These are phyloP conservation scores for Erythrophleum fordii DNA, from an alignment of 306 rosid species.

Conservation along the genomic window DNA sequence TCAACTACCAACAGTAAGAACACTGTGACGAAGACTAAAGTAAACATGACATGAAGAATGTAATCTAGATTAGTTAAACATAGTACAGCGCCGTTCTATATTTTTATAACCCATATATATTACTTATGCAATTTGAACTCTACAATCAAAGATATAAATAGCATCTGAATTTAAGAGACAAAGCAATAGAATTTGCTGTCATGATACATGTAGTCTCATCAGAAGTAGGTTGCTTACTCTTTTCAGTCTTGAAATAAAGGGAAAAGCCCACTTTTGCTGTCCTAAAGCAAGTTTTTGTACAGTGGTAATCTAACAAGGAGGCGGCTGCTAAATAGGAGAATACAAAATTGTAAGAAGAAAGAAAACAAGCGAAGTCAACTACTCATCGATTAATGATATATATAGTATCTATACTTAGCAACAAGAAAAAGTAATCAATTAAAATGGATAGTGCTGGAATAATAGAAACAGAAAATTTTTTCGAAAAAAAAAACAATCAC, in stretches of 20 bases:
- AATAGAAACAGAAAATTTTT: background rate
- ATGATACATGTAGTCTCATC: background rate
- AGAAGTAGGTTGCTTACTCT: constrained; percentile 9
- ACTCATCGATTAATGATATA: constrained; percentile 20
- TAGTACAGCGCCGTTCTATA: background rate
- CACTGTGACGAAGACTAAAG: constrained; percentile 15
- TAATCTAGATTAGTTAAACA: background rate
- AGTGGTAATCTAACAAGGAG: constrained; percentile 37
- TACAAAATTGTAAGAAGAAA: constrained; percentile 17
- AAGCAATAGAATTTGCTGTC: constrained; percentile 8
- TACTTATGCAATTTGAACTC: background rate
- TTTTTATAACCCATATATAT: background rate
- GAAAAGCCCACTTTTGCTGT: background rate
- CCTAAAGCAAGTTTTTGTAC: constrained; percentile 30
- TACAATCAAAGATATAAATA: background rate
- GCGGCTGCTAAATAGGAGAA: constrained; percentile 39
- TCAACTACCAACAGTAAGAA: constrained; percentile 16
- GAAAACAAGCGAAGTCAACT: background rate
- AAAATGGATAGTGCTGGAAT: constrained; percentile 22
- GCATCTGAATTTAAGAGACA: constrained; percentile 25
- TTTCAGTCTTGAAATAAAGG: background rate
- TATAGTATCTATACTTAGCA: background rate
- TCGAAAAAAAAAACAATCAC: constrained; percentile 12
- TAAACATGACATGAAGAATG: constrained; percentile 22
- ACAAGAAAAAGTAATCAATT: background rate